Evolutionary conservation across 768 basidiomycete species (phyloP).

Genomic region (Piloderma croceum): DNA sequence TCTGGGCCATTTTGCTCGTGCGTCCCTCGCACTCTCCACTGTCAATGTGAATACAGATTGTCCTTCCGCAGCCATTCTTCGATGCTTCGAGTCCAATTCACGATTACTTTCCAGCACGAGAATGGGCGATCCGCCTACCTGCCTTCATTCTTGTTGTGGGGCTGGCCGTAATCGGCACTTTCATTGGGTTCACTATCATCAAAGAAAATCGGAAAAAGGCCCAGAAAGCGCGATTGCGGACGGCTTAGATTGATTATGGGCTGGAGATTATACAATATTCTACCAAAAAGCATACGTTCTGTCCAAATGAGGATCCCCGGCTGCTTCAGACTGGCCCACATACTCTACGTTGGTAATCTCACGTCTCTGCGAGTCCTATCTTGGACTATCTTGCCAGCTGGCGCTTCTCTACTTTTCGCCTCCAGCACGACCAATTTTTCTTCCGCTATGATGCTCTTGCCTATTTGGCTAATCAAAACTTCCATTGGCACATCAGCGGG

Average conservation of each 20-base stretch:
- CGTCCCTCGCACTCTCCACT: conserved; percentile 21
- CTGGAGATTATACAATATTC: conserved; percentile 1
- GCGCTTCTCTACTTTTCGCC: conserved; percentile 20
- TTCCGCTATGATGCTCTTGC: conserved; percentile 58
- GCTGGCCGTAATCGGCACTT: conserved; percentile 70
- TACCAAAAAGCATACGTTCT: too few species aligned
- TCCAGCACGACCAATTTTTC: conserved; percentile 62
- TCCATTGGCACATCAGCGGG: conserved; percentile 40
- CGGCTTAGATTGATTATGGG: conserved; percentile 53
- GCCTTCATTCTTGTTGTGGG: conserved; percentile 79
- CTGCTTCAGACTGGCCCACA: too few species aligned
- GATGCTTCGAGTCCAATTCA: conserved; percentile 70
- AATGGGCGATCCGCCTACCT: conserved; percentile 90
- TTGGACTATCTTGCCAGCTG: conserved; percentile 4
- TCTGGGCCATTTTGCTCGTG: conserved; percentile 86
- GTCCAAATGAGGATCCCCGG: too few species aligned
- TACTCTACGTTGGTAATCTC: conserved; percentile 2
- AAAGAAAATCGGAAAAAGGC: conserved; percentile 70
- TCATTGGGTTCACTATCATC: conserved; percentile 71
- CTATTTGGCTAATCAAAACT: conserved; percentile 50
- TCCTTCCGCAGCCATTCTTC: conserved; percentile 67
- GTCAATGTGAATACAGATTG: not conserved
- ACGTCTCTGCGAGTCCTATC: conserved; percentile 1
- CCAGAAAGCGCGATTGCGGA: conserved; percentile 54
- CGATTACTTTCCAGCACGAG: conserved; percentile 74